These are phyloP conservation scores for Kurtzmaniella cleridarum DNA, from an alignment of 805 yeast species.

Conservation along the genomic window DNA sequence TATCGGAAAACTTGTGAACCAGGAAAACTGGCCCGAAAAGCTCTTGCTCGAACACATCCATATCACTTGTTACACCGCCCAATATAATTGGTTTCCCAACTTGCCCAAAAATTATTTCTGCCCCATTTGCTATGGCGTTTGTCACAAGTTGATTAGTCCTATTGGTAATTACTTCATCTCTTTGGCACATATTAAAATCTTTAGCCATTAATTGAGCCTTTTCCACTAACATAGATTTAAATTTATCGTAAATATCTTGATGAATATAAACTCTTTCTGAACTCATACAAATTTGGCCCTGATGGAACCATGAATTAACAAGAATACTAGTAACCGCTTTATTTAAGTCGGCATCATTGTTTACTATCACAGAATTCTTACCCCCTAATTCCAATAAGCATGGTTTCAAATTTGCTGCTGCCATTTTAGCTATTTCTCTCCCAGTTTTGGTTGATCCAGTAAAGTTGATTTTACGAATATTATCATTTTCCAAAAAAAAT, in stretches of 20 bases:
- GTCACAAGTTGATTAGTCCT: constrained; percentile 20
- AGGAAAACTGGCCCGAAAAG: constrained; percentile 41
- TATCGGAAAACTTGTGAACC: constrained; percentile 19
- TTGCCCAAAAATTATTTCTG: constrained; percentile 21
- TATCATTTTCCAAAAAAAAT: constrained; percentile 17
- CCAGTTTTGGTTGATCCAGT: constrained; percentile 44
- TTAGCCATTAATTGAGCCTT: constrained; percentile 10
- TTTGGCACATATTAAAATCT: constrained; percentile 21
- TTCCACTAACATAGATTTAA: constrained; percentile 12
- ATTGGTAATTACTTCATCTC: constrained; percentile 19
- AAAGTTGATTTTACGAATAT: constrained; percentile 35
- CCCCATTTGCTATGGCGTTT: constrained; percentile 36
- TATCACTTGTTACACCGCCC: constrained; percentile 21
- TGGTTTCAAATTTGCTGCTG: constrained; percentile 37
- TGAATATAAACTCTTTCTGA: constrained; percentile 3
- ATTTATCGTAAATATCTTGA: constrained; percentile 20
- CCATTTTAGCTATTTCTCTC: constrained; percentile 24
- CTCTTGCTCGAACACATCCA: constrained; percentile 27
- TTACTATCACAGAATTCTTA: constrained; percentile 33
- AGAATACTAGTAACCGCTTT: constrained; percentile 23
- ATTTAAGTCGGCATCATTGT: constrained; percentile 26
- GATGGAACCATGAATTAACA: constrained; percentile 36
- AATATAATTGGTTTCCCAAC: constrained; percentile 26
- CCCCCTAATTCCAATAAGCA: constrained; percentile 42
- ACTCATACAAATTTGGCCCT: constrained; percentile 38